Evolutionary conservation across 768 basidiomycete genomes (phyloP).

Genomic region (Mycena floridula): DNA sequence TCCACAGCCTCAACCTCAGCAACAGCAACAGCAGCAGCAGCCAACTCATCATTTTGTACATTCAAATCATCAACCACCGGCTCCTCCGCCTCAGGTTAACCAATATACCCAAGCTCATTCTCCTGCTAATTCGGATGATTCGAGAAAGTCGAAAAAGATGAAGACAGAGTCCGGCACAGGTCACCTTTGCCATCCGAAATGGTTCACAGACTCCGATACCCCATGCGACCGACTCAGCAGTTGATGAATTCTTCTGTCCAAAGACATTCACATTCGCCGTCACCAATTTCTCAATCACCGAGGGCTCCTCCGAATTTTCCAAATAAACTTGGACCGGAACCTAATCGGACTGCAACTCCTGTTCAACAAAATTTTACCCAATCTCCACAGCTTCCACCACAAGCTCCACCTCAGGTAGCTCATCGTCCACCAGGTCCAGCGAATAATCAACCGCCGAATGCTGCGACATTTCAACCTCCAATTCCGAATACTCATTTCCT

Average conservation of each 20-base stretch:
- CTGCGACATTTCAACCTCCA: background rate
- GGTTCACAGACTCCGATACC: too few species aligned
- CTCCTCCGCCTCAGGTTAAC: background rate
- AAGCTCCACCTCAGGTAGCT: background rate
- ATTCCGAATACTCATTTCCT: background rate
- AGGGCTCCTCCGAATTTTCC: too few species aligned
- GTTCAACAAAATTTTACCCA: too few species aligned
- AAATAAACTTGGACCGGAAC: too few species aligned
- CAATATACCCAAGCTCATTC: background rate
- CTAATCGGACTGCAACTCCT: too few species aligned
- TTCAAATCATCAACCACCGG: background rate
- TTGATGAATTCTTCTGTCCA: background rate
- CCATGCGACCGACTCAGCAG: background rate
- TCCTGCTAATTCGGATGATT: background rate
- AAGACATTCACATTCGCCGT: background rate
- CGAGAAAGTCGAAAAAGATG: background rate
- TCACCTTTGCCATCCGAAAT: background rate
- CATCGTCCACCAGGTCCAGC: too few species aligned
- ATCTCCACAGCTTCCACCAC: slow-evolving; percentile 1
- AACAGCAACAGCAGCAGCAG: too few species aligned
- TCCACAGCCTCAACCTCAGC: background rate
- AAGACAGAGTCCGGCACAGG: background rate
- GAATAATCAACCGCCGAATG: too few species aligned
- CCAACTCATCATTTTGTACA: background rate
- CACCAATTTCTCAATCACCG: too few species aligned